These are phyloP conservation scores for Xylaria castorea DNA, from an alignment of 495 filamentous ascomycete genomes.

Conservation along the genomic window DNA sequence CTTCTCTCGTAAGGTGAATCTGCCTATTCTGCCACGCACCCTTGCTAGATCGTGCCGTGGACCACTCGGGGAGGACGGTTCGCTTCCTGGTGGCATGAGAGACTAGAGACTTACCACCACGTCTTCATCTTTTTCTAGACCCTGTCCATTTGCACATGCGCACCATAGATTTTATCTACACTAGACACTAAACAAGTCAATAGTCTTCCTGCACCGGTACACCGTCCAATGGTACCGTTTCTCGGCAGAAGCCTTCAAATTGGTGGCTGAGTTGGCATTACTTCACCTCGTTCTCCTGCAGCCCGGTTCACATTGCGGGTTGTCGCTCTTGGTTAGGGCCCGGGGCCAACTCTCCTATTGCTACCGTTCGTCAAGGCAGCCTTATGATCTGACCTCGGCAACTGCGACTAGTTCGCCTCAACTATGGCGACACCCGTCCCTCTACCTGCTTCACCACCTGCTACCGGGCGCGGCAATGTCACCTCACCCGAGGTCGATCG, in stretches of 20 bases:
- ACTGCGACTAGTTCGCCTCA: conserved; percentile 24
- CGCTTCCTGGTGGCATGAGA: conserved; percentile 28
- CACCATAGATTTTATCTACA: not conserved
- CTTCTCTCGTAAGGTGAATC: conserved; percentile 20
- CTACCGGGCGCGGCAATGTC: conserved; percentile 38
- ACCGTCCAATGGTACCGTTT: conserved; percentile 1
- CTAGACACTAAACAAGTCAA: not conserved
- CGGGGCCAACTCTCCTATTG: conserved; percentile 1
- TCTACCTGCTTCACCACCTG: conserved; percentile 32
- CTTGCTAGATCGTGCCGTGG: conserved; percentile 30
- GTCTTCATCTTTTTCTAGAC: conserved; percentile 25
- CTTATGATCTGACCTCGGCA: conserved; percentile 38
- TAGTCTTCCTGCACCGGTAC: not conserved
- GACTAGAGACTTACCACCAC: conserved; percentile 34
- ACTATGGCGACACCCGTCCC: conserved; percentile 14
- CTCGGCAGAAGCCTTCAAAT: not conserved
- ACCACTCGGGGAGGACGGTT: conserved; percentile 39
- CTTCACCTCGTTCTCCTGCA: conserved; percentile 18
- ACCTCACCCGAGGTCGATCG: conserved; percentile 31
- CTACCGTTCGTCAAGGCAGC: conserved; percentile 31
- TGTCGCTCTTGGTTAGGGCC: conserved; percentile 2
- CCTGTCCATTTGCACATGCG: conserved; percentile 12
- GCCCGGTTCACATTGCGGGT: conserved; percentile 12
- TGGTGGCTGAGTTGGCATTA: conserved; percentile 16
- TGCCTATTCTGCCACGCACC: conserved; percentile 29